phyloP scores from a whole-genome alignment of 2,329 filamentous ascomycete species.

The Diaporthe ampelina region DNA sequence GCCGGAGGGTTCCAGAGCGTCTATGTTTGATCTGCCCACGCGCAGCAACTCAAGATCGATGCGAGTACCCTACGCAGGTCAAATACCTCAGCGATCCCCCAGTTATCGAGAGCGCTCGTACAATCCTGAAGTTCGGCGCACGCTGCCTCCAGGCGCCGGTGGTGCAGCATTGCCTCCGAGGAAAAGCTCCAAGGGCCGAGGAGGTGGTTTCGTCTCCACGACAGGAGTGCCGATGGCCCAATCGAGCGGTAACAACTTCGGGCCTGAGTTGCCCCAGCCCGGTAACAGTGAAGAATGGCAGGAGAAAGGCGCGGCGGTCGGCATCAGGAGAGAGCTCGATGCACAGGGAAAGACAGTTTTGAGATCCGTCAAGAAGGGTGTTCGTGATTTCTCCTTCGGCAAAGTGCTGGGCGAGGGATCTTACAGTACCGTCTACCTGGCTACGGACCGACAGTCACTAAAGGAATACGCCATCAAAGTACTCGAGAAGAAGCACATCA shows the following conservation, averaged over 20 bases:
- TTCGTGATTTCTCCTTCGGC: conserved; percentile 96
- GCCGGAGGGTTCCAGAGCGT: conserved; percentile 71
- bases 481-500: conserved; percentile 97
- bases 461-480: conserved; percentile 99
- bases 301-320: conserved; percentile 91
- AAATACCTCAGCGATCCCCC: conserved; percentile 75
- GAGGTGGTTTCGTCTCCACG: conserved; percentile 65
- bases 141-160: conserved; percentile 53
- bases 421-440: conserved; percentile 95
- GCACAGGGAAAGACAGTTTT: conserved; percentile 85
- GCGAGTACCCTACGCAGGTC: conserved; percentile 59
- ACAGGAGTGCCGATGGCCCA: conserved; percentile 60
- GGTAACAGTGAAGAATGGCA: conserved; percentile 93
- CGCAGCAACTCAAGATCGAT: conserved; percentile 75
- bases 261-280: conserved; percentile 58
- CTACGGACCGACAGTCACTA: conserved; percentile 91
- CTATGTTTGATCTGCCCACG: conserved; percentile 66
- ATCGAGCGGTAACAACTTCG: conserved; percentile 47
- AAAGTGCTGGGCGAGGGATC: conserved; percentile 93
- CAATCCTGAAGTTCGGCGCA: conserved; percentile 68
- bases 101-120: conserved; percentile 79
- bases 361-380: conserved; percentile 93
- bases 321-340: conserved; percentile 86
- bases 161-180: conserved; percentile 78
- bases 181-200: conserved; percentile 80